A percentile compares a stretch with the other conserved stretches of the same genome.
These are phyloP conservation scores for Diaporthe sp. DNA, from an alignment of 2,329 filamentous ascomycete species.

Conservation along the genomic window DNA sequence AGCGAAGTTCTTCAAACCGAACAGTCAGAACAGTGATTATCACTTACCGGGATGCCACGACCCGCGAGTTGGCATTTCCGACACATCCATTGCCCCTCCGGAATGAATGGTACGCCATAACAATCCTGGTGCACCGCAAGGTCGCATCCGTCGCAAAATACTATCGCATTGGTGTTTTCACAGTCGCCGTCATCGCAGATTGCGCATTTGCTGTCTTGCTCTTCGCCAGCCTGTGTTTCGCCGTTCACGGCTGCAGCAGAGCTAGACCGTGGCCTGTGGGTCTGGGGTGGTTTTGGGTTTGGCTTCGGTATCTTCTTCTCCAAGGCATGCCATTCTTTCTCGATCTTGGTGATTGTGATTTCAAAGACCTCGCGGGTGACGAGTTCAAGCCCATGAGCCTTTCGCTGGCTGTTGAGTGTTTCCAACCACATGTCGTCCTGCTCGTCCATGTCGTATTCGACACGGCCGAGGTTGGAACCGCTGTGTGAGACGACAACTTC, in stretches of 20 bases:
- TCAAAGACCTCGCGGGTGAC: slow-evolving; percentile 97
- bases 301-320: slow-evolving; percentile 98
- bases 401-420: slow-evolving; percentile 83
- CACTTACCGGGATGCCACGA: slow-evolving; percentile 83
- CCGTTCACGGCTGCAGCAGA: slow-evolving; percentile 96
- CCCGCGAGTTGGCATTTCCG: slow-evolving; percentile 97
- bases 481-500: slow-evolving; percentile 62
- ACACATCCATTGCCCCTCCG: slow-evolving; percentile 98
- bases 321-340: slow-evolving; percentile 97
- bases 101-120: slow-evolving; percentile 98
- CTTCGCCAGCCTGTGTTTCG: slow-evolving; percentile 88
- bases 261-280: slow-evolving; percentile 91
- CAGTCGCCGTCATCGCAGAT: slow-evolving; percentile 99
- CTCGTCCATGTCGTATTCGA: slow-evolving; percentile 99
- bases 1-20: slow-evolving; percentile 21
- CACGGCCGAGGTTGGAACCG: slow-evolving; percentile 76
- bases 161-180: slow-evolving; percentile 98
- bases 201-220: slow-evolving; percentile 96
- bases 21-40: not conserved
- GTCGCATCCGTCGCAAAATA: slow-evolving; percentile 98
- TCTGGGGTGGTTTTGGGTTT: slow-evolving; percentile 95
- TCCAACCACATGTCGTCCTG: slow-evolving; percentile 98
- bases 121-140: slow-evolving; percentile 98
- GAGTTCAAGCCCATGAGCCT: slow-evolving; percentile 79
- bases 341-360: slow-evolving; percentile 98